A percentile compares a stretch with the other conserved stretches of the same genome.
Conservation (phyloP, 768 basidiomycete genomes). For the Xanthoconium purpureum region DNA sequence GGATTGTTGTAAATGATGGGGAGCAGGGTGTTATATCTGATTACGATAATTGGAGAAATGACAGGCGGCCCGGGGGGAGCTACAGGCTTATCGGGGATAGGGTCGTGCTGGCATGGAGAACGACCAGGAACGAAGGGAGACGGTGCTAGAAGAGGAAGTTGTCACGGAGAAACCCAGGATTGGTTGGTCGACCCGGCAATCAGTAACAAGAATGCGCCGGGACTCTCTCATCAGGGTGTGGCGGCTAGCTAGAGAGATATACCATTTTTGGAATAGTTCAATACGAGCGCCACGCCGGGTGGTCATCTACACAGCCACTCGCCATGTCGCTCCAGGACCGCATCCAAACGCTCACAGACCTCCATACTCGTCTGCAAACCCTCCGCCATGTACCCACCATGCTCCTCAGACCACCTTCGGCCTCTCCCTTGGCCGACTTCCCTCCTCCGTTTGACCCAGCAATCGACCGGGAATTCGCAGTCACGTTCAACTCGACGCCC, state of each 20-base stretch:
- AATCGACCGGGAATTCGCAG: slow-evolving; percentile 28
- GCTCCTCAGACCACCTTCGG: slow-evolving; percentile 40
- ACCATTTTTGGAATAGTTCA: neutral
- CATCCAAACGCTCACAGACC: slow-evolving; percentile 46
- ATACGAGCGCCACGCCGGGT: slow-evolving; percentile 11
- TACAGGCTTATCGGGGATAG: slow-evolving; percentile 3
- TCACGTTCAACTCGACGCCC: slow-evolving; percentile 27
- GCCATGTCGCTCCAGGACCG: slow-evolving; percentile 34
- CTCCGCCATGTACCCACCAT: slow-evolving; percentile 46
- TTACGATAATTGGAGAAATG: neutral
- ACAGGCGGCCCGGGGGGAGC: neutral
- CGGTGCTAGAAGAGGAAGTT: slow-evolving; percentile 1
- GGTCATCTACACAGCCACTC: slow-evolving; percentile 20
- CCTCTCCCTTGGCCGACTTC: slow-evolving; percentile 23
- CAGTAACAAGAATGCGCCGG: neutral
- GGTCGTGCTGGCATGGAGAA: neutral
- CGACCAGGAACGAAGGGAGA: neutral
- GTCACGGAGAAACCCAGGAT: slow-evolving; percentile 8
- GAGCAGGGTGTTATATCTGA: neutral
- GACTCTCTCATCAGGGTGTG: slow-evolving; percentile 6
- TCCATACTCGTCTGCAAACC: slow-evolving; percentile 42
- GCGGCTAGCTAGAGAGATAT: neutral
- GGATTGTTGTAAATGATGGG: neutral
- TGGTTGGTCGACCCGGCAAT: neutral
- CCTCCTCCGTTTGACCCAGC: slow-evolving; percentile 27